These are phyloP conservation scores for Backusella psychrophila DNA, from an alignment of 192 early-diverging fungal genomes.

Conservation along the genomic window DNA sequence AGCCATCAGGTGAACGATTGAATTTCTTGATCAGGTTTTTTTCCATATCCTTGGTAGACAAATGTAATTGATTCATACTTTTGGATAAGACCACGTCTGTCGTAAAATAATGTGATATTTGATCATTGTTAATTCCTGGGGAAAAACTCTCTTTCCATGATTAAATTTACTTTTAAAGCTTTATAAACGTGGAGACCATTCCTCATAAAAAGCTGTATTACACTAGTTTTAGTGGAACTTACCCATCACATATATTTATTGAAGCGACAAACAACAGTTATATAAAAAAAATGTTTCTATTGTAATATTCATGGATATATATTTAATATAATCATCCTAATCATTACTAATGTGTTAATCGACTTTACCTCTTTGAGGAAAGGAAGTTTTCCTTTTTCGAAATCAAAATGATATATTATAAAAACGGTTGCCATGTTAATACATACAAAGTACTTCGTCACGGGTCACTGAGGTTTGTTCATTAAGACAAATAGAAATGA, in stretches of 20 bases:
- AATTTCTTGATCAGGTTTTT: conserved; percentile 88
- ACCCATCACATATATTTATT: conserved; percentile 67
- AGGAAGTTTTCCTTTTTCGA: conserved; percentile 95
- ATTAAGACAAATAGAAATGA: conserved; percentile 88
- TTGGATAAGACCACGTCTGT: conserved; percentile 64
- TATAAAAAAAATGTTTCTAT: conserved; percentile 71
- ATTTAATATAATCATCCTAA: neutral
- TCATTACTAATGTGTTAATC: neutral
- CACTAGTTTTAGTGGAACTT: neutral
- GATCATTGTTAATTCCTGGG: conserved; percentile 63
- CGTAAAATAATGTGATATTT: conserved; percentile 56
- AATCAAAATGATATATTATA: conserved; percentile 76
- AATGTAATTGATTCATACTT: conserved; percentile 81
- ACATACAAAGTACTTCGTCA: conserved; percentile 81
- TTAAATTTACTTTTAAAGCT: neutral
- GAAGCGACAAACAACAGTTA: conserved; percentile 87
- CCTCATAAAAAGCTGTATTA: neutral
- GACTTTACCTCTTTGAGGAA: conserved; percentile 76
- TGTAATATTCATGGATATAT: neutral
- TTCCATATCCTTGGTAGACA: conserved; percentile 87
- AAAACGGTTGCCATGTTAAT: conserved; percentile 94
- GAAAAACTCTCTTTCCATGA: conserved; percentile 39
- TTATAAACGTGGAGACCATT: neutral
- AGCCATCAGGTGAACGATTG: conserved; percentile 74
- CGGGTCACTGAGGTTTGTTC: conserved; percentile 82